A percentile compares a stretch with the other conserved stretches of the same genome.
These are phyloP conservation scores for Buxus sempervirens DNA, from an alignment of 164 flowering plant species.

Conservation along the genomic window DNA sequence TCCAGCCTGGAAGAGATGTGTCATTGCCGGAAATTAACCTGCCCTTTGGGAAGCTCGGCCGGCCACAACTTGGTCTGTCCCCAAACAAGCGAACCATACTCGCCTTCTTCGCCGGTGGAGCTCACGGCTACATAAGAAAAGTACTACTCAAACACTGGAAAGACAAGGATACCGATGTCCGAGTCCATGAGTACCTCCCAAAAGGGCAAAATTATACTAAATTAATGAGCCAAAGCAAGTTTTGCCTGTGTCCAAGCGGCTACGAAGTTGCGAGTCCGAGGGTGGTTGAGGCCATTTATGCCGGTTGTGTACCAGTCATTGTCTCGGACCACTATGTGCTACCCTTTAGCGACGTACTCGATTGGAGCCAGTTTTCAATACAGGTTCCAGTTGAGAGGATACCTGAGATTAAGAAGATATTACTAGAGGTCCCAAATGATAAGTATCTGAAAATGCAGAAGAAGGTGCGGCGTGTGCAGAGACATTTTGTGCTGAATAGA, in stretches of 20 bases:
- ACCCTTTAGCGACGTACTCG: slow-evolving; percentile 60
- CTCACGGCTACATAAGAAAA: slow-evolving; percentile 35
- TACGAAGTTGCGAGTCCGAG: slow-evolving; percentile 60
- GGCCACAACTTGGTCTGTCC: not conserved
- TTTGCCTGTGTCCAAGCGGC: slow-evolving; percentile 62
- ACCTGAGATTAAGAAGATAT: slow-evolving; percentile 35
- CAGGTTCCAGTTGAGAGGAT: slow-evolving; percentile 32
- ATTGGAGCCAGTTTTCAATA: slow-evolving; percentile 46
- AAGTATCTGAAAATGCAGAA: slow-evolving; percentile 29
- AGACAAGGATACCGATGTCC: slow-evolving; percentile 31
- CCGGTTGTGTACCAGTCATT: slow-evolving; percentile 39
- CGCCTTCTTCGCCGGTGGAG: slow-evolving; percentile 54
- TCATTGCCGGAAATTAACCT: slow-evolving; percentile 39
- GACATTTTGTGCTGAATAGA: slow-evolving; percentile 39
- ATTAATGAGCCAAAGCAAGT: slow-evolving; percentile 32
- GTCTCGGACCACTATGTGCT: slow-evolving; percentile 30
- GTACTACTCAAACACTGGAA: slow-evolving; percentile 31
- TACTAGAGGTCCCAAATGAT: slow-evolving; percentile 10
- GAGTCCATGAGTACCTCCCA: slow-evolving; percentile 30
- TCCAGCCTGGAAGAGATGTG: slow-evolving; percentile 32
- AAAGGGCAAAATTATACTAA: slow-evolving; percentile 20
- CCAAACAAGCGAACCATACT: slow-evolving; percentile 28
- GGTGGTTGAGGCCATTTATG: slow-evolving; percentile 30
- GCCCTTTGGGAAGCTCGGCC: slow-evolving; percentile 20
- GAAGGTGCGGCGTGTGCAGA: slow-evolving; percentile 27